A percentile compares a stretch with the other conserved stretches of the same genome.
Conservation (phyloP, 1,284 basidiomycete species). For the Puccinia sorghi region DNA sequence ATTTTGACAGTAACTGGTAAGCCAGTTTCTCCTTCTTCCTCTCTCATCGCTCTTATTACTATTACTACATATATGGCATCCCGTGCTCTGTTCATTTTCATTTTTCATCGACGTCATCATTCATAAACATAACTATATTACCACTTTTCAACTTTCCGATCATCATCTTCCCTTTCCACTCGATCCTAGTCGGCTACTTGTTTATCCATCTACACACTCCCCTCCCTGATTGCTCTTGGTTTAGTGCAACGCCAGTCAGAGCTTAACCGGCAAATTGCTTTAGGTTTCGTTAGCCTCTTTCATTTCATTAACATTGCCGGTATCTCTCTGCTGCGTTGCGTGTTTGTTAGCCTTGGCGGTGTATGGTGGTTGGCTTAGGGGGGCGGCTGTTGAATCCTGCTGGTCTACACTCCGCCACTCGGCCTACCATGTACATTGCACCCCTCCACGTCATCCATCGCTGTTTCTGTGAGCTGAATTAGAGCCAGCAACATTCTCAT, state of each 20-base stretch:
- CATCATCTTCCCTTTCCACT: background rate
- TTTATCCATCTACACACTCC: background rate
- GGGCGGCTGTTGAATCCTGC: too few species aligned
- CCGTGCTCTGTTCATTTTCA: background rate
- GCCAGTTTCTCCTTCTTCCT: background rate
- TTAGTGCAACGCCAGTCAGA: background rate
- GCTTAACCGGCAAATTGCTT: constrained; percentile 1
- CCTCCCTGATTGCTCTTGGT: background rate
- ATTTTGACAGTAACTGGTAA: constrained; percentile 9
- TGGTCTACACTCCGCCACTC: too few species aligned
- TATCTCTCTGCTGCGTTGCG: background rate
- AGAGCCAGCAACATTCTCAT: too few species aligned
- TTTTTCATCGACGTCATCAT: background rate
- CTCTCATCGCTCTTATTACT: background rate
- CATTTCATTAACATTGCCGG: background rate
- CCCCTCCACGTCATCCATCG: too few species aligned
- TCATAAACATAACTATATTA: background rate
- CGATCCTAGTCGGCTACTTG: background rate
- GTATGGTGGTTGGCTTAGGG: too few species aligned
- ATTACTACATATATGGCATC: background rate
- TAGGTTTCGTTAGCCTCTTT: background rate
- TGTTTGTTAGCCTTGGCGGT: background rate
- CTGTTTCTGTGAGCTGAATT: too few species aligned
- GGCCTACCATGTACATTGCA: too few species aligned
- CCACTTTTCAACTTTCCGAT: background rate